These are phyloP conservation scores for Geranium brycei DNA, from an alignment of 345 rosid species.

Conservation along the genomic window DNA sequence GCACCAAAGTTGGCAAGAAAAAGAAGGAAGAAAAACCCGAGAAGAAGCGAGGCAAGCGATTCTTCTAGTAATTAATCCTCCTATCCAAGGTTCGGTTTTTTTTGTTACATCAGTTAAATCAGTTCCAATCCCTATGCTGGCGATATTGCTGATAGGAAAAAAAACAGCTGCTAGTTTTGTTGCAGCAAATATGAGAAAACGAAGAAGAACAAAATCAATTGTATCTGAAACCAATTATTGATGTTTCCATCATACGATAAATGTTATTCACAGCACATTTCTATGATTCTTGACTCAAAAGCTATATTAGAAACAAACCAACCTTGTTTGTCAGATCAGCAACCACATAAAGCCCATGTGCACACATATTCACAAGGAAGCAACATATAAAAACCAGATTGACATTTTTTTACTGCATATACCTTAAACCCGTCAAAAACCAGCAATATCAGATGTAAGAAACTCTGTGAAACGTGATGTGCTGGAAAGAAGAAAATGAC, in stretches of 20 bases:
- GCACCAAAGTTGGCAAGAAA: background rate
- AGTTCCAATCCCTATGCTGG: too few species aligned
- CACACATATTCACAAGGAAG: background rate
- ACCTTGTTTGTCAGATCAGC: background rate
- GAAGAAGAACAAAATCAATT: too few species aligned
- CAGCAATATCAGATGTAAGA: too few species aligned
- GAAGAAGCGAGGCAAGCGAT: slow-evolving; percentile 8
- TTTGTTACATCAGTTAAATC: too few species aligned
- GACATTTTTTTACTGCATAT: too few species aligned
- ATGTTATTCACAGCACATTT: background rate
- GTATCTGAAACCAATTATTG: background rate
- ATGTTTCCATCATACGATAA: too few species aligned
- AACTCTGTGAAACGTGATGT: background rate
- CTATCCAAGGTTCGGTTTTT: too few species aligned
- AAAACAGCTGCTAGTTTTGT: background rate
- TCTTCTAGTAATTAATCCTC: background rate
- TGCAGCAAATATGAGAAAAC: background rate
- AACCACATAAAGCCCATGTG: background rate
- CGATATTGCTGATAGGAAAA: too few species aligned
- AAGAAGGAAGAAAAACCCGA: slow-evolving; percentile 2
- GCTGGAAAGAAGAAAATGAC: slow-evolving; percentile 45
- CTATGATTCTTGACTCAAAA: background rate
- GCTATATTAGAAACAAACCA: background rate
- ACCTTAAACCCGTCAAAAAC: background rate
- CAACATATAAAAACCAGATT: background rate